These are phyloP conservation scores for Pseudonectria foliicola DNA, from an alignment of 2,329 filamentous ascomycete genomes.

Conservation along the genomic window DNA sequence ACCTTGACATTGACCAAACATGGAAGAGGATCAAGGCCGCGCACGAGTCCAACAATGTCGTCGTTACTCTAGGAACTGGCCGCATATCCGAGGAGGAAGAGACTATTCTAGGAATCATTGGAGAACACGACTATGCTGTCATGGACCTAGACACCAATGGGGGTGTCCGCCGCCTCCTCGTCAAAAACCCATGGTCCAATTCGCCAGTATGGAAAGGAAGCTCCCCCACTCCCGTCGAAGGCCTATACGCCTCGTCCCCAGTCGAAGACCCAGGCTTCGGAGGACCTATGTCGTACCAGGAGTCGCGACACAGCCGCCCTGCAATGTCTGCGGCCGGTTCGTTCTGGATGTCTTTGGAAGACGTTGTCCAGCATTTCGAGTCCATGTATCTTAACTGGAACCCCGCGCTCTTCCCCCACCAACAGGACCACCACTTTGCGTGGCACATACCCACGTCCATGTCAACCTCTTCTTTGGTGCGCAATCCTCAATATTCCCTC, in stretches of 20 bases:
- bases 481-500: constrained; percentile 68
- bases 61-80: constrained; percentile 86
- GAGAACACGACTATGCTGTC: constrained; percentile 91
- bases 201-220: constrained; percentile 63
- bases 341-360: constrained; percentile 89
- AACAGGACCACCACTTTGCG: constrained; percentile 83
- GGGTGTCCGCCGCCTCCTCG: constrained; percentile 60
- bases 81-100: constrained; percentile 72
- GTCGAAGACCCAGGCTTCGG: constrained; percentile 1
- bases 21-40: constrained; percentile 73
- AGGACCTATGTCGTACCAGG: constrained; percentile 2
- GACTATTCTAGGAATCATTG: constrained; percentile 70
- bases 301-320: constrained; percentile 2
- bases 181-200: constrained; percentile 96
- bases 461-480: constrained; percentile 48
- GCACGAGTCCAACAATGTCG: constrained; percentile 71
- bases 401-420: constrained; percentile 68
- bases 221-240: too few relatives aligned
- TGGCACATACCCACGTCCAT: constrained; percentile 59
- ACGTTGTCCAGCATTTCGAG: constrained; percentile 85
- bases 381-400: constrained; percentile 98
- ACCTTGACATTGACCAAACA: constrained; percentile 65
- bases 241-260: constrained; percentile 13
- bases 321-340: constrained; percentile 49
- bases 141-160: constrained; percentile 63